Percentiles rank a stretch among this genome's conserved stretches.
These are phyloP conservation scores for Amanita thiersii DNA, from an alignment of 768 basidiomycete genomes.

Conservation along the genomic window DNA sequence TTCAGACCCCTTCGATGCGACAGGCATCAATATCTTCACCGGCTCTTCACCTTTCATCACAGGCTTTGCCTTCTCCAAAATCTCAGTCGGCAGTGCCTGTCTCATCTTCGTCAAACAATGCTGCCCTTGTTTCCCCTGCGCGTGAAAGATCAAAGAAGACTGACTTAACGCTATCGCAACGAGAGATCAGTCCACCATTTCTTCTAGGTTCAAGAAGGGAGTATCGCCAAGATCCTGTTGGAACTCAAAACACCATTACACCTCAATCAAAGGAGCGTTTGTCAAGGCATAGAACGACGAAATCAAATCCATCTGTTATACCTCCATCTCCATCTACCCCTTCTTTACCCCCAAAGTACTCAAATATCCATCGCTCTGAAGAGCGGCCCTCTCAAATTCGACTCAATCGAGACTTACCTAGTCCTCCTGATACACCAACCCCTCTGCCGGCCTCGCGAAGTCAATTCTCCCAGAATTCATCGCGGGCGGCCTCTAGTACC, in stretches of 20 bases:
- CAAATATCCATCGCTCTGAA: slow-evolving; percentile 18
- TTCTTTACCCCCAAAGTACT: slow-evolving; percentile 16
- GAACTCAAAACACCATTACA: not conserved
- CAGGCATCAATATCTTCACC: slow-evolving; percentile 73
- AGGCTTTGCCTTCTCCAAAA: slow-evolving; percentile 45
- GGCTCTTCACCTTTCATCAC: slow-evolving; percentile 55
- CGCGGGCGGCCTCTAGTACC: slow-evolving; percentile 27
- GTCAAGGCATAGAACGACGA: slow-evolving; percentile 19
- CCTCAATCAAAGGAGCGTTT: slow-evolving; percentile 9
- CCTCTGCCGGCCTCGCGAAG: slow-evolving; percentile 30
- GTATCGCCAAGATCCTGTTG: not conserved
- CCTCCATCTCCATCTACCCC: slow-evolving; percentile 14
- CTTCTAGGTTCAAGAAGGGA: slow-evolving; percentile 11
- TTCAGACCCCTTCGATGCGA: slow-evolving; percentile 57
- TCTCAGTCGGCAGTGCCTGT: slow-evolving; percentile 38
- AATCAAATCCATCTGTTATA: slow-evolving; percentile 23
- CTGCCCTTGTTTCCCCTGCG: slow-evolving; percentile 37
- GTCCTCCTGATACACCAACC: slow-evolving; percentile 41
- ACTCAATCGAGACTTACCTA: slow-evolving; percentile 25
- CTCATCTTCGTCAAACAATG: slow-evolving; percentile 38
- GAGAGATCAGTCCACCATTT: slow-evolving; percentile 12
- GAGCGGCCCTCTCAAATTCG: slow-evolving; percentile 29
- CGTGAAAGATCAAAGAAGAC: slow-evolving; percentile 36
- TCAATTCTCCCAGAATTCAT: slow-evolving; percentile 24
- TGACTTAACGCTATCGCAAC: slow-evolving; percentile 23